Conservation (phyloP, 768 basidiomycete species). For the Lepiota brunneoincarnata region DNA sequence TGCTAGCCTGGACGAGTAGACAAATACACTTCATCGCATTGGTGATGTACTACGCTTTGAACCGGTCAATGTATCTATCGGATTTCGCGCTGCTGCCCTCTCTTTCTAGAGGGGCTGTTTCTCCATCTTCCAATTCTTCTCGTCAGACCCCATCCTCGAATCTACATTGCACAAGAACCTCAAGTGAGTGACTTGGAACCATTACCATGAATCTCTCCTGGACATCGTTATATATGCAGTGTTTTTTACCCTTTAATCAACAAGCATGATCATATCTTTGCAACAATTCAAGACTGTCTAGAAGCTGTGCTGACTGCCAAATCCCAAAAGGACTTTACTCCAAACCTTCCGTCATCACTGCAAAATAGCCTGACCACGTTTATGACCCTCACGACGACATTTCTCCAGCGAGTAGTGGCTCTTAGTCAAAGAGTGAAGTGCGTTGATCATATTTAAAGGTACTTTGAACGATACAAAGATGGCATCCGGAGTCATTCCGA, state of each 20-base stretch:
- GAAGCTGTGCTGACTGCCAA: slow-evolving; percentile 29
- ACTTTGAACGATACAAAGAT: slow-evolving; percentile 57
- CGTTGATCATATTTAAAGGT: slow-evolving; percentile 30
- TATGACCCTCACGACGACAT: slow-evolving; percentile 40
- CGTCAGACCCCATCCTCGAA: slow-evolving; percentile 58
- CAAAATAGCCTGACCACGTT: slow-evolving; percentile 35
- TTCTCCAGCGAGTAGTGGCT: slow-evolving; percentile 45
- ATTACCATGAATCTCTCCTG: not conserved
- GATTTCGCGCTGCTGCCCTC: slow-evolving; percentile 29
- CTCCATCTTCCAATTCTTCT: slow-evolving; percentile 51
- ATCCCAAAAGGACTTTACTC: slow-evolving; percentile 30
- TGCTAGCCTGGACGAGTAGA: slow-evolving; percentile 39
- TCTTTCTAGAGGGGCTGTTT: slow-evolving; percentile 62
- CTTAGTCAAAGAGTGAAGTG: slow-evolving; percentile 17
- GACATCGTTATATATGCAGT: slow-evolving; percentile 25
- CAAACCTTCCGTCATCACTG: not conserved
- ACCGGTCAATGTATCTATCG: slow-evolving; percentile 36
- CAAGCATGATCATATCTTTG: slow-evolving; percentile 40
- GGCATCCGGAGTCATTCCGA: slow-evolving; percentile 43
- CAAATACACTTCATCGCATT: slow-evolving; percentile 49
- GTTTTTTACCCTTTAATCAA: slow-evolving; percentile 43
- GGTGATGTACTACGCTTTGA: slow-evolving; percentile 47
- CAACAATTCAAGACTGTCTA: slow-evolving; percentile 40
- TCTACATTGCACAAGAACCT: slow-evolving; percentile 48
- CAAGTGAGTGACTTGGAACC: slow-evolving; percentile 36